Conservation (phyloP, 1,284 basidiomycete genomes). For the Blastosporella zonata region DNA sequence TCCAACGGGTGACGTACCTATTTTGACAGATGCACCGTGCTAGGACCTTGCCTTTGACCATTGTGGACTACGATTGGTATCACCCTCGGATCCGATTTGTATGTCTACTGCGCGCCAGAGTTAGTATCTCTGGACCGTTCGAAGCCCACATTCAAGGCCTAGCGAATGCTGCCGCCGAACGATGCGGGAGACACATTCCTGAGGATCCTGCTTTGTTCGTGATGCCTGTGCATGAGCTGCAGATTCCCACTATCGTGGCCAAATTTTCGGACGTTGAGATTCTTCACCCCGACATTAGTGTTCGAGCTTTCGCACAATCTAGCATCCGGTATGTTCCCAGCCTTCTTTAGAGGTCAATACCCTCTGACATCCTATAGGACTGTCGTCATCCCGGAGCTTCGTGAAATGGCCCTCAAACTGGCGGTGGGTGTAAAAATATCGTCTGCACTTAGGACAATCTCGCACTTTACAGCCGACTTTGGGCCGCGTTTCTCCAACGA, state of each 20-base stretch:
- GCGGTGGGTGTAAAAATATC: conserved; percentile 52
- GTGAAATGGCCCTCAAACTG: conserved; percentile 42
- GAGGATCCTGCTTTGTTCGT: conserved; percentile 22
- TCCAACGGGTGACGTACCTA: conserved; percentile 7
- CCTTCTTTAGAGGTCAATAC: not conserved
- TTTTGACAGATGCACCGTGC: conserved; percentile 47
- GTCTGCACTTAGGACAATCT: conserved; percentile 50
- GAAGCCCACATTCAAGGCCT: conserved; percentile 32
- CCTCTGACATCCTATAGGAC: conserved; percentile 31
- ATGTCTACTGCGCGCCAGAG: conserved; percentile 31
- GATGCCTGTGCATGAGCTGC: conserved; percentile 52
- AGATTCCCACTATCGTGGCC: conserved; percentile 38
- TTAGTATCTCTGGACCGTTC: conserved; percentile 41
- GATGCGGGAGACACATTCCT: conserved; percentile 5
- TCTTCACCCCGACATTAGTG: conserved; percentile 34
- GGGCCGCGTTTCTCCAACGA: conserved; percentile 49
- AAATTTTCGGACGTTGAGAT: conserved; percentile 40
- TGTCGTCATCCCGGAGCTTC: conserved; percentile 39
- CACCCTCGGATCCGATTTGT: conserved; percentile 45
- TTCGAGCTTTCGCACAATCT: conserved; percentile 43
- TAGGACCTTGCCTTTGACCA: conserved; percentile 33
- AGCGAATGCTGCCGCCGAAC: conserved; percentile 28
- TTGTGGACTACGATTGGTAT: conserved; percentile 44
- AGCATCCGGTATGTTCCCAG: conserved; percentile 42
- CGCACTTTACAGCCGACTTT: conserved; percentile 52